Conservation (phyloP, 2,329 filamentous ascomycete species). For the Neophaeococcomyces aloes region DNA sequence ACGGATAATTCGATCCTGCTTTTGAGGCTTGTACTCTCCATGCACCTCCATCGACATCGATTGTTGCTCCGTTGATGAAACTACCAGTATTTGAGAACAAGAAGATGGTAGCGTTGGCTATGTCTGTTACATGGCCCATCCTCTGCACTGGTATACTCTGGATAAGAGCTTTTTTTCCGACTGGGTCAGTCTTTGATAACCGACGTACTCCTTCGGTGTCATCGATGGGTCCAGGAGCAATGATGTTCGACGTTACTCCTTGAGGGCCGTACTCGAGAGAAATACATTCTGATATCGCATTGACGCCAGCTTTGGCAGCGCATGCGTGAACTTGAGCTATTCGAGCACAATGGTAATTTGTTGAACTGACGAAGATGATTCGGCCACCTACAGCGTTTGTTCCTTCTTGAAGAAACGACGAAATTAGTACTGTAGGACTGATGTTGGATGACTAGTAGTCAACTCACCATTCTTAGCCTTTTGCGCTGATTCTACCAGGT, state of each 20-base stretch:
- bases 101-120: conserved; percentile 85
- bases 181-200: conserved; percentile 44
- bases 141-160: conserved; percentile 60
- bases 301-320: conserved; percentile 83
- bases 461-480: not conserved
- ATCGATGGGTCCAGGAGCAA: conserved; percentile 76
- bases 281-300: conserved; percentile 68
- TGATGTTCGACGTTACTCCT: conserved; percentile 77
- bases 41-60: conserved; percentile 50
- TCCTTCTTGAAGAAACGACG: too few relatives aligned
- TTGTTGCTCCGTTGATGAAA: conserved; percentile 71
- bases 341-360: conserved; percentile 79
- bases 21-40: not conserved
- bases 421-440: too few relatives aligned
- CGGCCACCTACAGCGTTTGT: too few relatives aligned
- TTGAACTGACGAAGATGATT: conserved; percentile 82
- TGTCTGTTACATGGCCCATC: conserved; percentile 70
- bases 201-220: conserved; percentile 73
- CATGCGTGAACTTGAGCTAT: conserved; percentile 82
- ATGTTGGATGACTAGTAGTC: too few relatives aligned
- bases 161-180: conserved; percentile 36
- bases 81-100: conserved; percentile 77
- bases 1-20: too few relatives aligned
- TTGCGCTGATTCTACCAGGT: conserved; percentile 9
- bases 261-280: conserved; percentile 82